Conservation (phyloP, 305 asterid genomes). For the Fraxinus latifolia region DNA sequence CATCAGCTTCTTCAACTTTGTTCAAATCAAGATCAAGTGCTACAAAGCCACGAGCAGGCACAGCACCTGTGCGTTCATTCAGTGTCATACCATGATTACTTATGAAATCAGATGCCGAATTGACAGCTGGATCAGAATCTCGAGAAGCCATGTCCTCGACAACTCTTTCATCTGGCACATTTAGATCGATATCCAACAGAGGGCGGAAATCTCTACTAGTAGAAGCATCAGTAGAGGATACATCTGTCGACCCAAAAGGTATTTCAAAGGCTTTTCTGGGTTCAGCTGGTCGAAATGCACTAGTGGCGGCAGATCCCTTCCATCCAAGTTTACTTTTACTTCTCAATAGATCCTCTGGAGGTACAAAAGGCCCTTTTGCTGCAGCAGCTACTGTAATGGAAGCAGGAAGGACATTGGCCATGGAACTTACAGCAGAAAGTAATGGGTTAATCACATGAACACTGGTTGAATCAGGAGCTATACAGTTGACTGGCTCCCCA, state of each 20-base stretch:
- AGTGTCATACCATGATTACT: slow-evolving; percentile 18
- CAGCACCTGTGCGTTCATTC: slow-evolving; percentile 27
- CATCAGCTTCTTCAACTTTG: slow-evolving; percentile 34
- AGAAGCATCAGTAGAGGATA: slow-evolving; percentile 35
- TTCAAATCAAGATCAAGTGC: slow-evolving; percentile 52
- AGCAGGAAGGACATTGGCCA: slow-evolving; percentile 33
- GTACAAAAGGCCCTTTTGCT: slow-evolving; percentile 61
- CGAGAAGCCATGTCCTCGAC: slow-evolving; percentile 52
- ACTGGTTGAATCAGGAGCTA: slow-evolving; percentile 27
- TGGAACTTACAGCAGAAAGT: slow-evolving; percentile 31
- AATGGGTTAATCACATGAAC: slow-evolving; percentile 31
- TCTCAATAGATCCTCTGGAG: slow-evolving; percentile 58
- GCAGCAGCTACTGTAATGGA: slow-evolving; percentile 63
- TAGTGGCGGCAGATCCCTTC: slow-evolving; percentile 79
- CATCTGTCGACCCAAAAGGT: slow-evolving; percentile 24
- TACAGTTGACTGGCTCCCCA: slow-evolving; percentile 29
- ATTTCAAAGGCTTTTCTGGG: slow-evolving; percentile 49
- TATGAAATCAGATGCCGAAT: slow-evolving; percentile 22
- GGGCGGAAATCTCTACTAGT: slow-evolving; percentile 40
- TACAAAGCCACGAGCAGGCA: slow-evolving; percentile 30
- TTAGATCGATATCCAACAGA: slow-evolving; percentile 62
- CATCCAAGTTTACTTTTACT: slow-evolving; percentile 62
- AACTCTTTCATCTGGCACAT: slow-evolving; percentile 68
- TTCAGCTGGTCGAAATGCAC: slow-evolving; percentile 78
- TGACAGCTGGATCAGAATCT: slow-evolving; percentile 33